Evolutionary conservation across 805 yeast species (phyloP).

Genomic region (Barnettozyma siamensis): DNA sequence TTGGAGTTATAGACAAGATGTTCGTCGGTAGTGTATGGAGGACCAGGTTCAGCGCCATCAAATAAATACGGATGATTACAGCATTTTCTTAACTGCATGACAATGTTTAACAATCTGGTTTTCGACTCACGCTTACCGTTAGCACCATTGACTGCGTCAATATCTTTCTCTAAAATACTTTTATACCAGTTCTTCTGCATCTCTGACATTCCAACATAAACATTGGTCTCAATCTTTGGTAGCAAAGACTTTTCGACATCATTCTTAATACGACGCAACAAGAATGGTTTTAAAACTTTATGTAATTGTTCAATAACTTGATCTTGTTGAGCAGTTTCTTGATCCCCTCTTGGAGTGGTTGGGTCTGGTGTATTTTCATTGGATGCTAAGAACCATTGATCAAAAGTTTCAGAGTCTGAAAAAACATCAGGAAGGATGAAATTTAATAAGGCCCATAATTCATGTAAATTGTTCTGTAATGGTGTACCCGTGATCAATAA

Average conservation of each 20-base stretch:
- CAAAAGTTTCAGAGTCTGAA: slow-evolving; percentile 66
- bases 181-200: slow-evolving; percentile 80
- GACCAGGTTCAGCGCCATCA: slow-evolving; percentile 89
- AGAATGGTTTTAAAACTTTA: slow-evolving; percentile 69
- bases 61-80: slow-evolving; percentile 82
- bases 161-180: slow-evolving; percentile 68
- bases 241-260: slow-evolving; percentile 77
- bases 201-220: slow-evolving; percentile 69
- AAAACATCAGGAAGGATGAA: slow-evolving; percentile 76
- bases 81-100: slow-evolving; percentile 80
- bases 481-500: slow-evolving; percentile 80
- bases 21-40: slow-evolving; percentile 82
- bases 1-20: slow-evolving; percentile 70
- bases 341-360: slow-evolving; percentile 33
- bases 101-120: slow-evolving; percentile 70
- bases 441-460: slow-evolving; percentile 75
- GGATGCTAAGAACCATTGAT: slow-evolving; percentile 56
- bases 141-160: slow-evolving; percentile 82
- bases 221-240: slow-evolving; percentile 70
- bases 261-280: slow-evolving; percentile 68
- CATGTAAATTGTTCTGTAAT: slow-evolving; percentile 71
- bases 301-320: slow-evolving; percentile 62
- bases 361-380: slow-evolving; percentile 25
- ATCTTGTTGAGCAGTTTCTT: slow-evolving; percentile 34
- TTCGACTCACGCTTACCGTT: slow-evolving; percentile 70